Evolutionary conservation across 768 basidiomycete species (phyloP).

Genomic region (Phanerochaete carnosa): DNA sequence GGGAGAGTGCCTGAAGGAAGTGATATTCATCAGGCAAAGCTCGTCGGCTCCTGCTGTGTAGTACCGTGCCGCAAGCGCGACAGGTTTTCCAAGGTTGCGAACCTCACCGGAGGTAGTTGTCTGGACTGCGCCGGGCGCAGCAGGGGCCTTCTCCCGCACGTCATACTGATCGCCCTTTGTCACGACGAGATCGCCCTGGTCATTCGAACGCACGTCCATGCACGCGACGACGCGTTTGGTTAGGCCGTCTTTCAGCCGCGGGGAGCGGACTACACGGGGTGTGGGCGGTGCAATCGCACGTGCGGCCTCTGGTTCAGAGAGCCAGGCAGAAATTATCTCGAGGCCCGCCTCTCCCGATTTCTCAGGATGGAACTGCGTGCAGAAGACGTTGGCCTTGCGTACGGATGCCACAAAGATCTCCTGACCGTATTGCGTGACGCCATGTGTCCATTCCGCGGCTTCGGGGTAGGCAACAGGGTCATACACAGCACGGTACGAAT

Average conservation of each 20-base stretch:
- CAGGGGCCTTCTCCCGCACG: constrained; percentile 74
- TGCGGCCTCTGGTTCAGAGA: constrained; percentile 49
- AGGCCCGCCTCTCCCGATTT: constrained; percentile 92
- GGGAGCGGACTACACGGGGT: constrained; percentile 32
- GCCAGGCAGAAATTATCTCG: constrained; percentile 75
- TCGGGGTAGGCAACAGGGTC: constrained; percentile 50
- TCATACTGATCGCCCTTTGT: constrained; percentile 99
- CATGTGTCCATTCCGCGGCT: constrained; percentile 74
- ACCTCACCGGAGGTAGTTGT: constrained; percentile 68
- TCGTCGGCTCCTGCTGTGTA: constrained; percentile 91
- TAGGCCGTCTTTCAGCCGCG: constrained; percentile 56
- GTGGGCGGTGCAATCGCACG: constrained; percentile 34
- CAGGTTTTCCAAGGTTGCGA: constrained; percentile 96
- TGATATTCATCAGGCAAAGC: constrained; percentile 97
- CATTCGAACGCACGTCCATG: constrained; percentile 96
- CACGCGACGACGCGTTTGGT: constrained; percentile 96
- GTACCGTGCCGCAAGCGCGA: constrained; percentile 85
- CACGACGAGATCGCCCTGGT: constrained; percentile 93
- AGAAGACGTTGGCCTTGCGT: constrained; percentile 82
- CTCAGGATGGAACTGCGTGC: constrained; percentile 96
- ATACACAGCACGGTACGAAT: constrained; percentile 88
- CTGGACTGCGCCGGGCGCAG: constrained; percentile 17
- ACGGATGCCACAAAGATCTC: constrained; percentile 88
- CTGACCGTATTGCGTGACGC: constrained; percentile 90
- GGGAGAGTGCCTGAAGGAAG: constrained; percentile 96